Evolutionary conservation across 208 protist genomes (phyloP).

Genomic region (Crithidia acanthocephali): DNA sequence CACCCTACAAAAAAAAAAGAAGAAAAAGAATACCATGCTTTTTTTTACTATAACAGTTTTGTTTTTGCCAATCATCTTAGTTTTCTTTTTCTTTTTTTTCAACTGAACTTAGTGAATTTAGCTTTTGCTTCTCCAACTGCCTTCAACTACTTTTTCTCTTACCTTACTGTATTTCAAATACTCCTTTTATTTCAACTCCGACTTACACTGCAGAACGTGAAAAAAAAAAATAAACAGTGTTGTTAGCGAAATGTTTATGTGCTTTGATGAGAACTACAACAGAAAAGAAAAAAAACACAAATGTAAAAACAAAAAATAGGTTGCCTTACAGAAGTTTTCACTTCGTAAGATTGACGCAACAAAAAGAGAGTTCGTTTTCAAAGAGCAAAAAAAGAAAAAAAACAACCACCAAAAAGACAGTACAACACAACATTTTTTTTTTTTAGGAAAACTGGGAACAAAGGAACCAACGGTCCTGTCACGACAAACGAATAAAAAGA

Average conservation of each 20-base stretch:
- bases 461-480: neutral
- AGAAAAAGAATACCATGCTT: constrained; percentile 2
- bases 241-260: neutral
- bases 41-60: constrained; percentile 9
- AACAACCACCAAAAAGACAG: neutral
- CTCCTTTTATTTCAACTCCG: constrained; percentile 19
- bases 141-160: constrained; percentile 33
- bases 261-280: too few species aligned
- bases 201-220: constrained; percentile 12
- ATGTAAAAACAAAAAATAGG: neutral
- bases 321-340: constrained; percentile 1
- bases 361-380: constrained; percentile 1
- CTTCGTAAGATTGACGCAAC: neutral
- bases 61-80: constrained; percentile 5
- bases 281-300: constrained; percentile 1
- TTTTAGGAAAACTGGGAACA: constrained; percentile 16
- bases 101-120: constrained; percentile 41
- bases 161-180: constrained; percentile 20
- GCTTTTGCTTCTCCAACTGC: constrained; percentile 31
- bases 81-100: constrained; percentile 17
- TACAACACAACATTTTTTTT: constrained; percentile 9
- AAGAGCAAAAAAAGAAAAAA: constrained; percentile 8
- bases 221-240: constrained; percentile 6
- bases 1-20: constrained; percentile 10
- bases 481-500: neutral